These are phyloP conservation scores for Tricholoma bakamatsutake DNA, from an alignment of 768 basidiomycete species.

Conservation along the genomic window DNA sequence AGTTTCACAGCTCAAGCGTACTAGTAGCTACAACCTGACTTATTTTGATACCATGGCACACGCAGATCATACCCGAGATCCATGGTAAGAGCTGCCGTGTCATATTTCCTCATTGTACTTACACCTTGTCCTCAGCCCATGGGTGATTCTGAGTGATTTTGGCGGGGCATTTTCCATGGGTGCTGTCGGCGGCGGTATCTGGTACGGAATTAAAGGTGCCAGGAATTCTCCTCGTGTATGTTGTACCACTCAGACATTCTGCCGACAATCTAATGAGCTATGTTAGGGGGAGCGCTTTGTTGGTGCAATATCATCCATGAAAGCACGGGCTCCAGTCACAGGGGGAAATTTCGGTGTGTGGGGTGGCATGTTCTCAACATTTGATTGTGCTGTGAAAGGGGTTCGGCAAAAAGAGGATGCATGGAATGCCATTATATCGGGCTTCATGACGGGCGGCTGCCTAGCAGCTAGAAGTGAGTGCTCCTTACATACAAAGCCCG, in stretches of 20 bases:
- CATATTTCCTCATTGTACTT: background rate
- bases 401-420: slow-evolving; percentile 97
- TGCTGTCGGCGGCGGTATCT: slow-evolving; percentile 94
- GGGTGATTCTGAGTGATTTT: slow-evolving; percentile 98
- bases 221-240: slow-evolving; percentile 91
- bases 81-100: slow-evolving; percentile 52
- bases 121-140: slow-evolving; percentile 56
- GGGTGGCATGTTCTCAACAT: slow-evolving; percentile 98
- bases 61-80: slow-evolving; percentile 92
- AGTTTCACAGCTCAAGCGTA: slow-evolving; percentile 28
- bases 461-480: slow-evolving; percentile 87
- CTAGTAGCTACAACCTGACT: slow-evolving; percentile 5
- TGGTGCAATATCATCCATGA: slow-evolving; percentile 93
- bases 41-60: slow-evolving; percentile 55
- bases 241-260: background rate
- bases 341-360: slow-evolving; percentile 96
- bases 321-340: slow-evolving; percentile 95
- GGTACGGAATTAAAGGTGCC: slow-evolving; percentile 98
- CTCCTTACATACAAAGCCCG: background rate
- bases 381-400: slow-evolving; percentile 97
- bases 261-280: slow-evolving; percentile 1
- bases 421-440: slow-evolving; percentile 98
- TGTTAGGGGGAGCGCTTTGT: slow-evolving; percentile 86
- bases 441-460: slow-evolving; percentile 98
- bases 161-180: slow-evolving; percentile 98